Percentiles rank a stretch among this genome's conserved stretches.
Conservation (phyloP, 1,284 basidiomycete species). For the Cryptococcus sp. region DNA sequence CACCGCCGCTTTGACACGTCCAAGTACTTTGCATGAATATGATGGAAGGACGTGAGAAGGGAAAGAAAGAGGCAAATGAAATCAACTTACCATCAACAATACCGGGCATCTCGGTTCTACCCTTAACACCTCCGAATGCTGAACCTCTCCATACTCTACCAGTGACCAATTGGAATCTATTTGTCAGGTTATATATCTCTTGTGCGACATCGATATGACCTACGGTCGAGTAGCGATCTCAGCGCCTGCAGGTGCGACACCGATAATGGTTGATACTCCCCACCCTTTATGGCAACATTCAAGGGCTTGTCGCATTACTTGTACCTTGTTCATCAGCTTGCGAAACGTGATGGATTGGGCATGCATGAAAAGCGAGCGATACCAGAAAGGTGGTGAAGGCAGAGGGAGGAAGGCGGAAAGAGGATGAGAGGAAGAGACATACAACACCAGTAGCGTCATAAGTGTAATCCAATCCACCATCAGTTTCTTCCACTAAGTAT, state of each 20-base stretch:
- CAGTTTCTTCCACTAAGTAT: slow-evolving; percentile 84
- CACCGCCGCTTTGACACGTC: not conserved
- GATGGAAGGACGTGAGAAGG: not conserved
- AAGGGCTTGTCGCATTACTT: slow-evolving; percentile 92
- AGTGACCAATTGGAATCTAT: slow-evolving; percentile 70
- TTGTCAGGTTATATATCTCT: not conserved
- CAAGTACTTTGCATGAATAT: not conserved
- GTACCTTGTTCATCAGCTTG: slow-evolving; percentile 60
- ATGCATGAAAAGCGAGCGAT: too few species aligned
- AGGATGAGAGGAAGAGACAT: slow-evolving; percentile 25
- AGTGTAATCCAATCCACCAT: slow-evolving; percentile 95
- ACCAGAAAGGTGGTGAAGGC: not conserved
- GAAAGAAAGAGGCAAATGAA: not conserved
- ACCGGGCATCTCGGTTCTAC: slow-evolving; percentile 86
- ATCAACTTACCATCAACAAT: slow-evolving; percentile 67
- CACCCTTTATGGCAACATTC: slow-evolving; percentile 99
- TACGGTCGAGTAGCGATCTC: slow-evolving; percentile 95
- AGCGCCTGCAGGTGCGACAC: slow-evolving; percentile 91
- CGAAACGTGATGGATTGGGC: too few species aligned
- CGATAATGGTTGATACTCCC: slow-evolving; percentile 94
- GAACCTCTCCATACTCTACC: slow-evolving; percentile 93
- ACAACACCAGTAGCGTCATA: slow-evolving; percentile 96
- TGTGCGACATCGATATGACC: slow-evolving; percentile 44
- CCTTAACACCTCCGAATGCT: slow-evolving; percentile 98
- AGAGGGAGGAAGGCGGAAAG: not conserved